A percentile compares a stretch with the other conserved stretches of the same genome.
Conservation (phyloP, 306 rosid genomes). For the Erythrophleum fordii region DNA sequence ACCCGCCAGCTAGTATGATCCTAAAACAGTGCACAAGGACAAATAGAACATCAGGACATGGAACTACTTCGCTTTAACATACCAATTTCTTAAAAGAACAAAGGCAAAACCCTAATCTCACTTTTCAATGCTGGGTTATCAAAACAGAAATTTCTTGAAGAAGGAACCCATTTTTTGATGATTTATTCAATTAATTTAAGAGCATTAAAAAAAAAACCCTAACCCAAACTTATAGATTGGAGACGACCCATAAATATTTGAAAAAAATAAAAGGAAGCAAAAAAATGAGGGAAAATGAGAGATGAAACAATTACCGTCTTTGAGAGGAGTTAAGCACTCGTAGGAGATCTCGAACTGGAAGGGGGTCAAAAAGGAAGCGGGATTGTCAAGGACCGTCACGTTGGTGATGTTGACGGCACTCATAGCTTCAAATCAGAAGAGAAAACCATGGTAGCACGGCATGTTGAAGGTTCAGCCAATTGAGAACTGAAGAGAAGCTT, state of each 20-base stretch:
- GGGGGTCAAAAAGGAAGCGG: slow-evolving; percentile 72
- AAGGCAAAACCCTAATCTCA: background rate
- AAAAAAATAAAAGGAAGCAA: background rate
- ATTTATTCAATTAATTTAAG: background rate
- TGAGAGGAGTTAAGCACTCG: slow-evolving; percentile 76
- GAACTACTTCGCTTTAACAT: background rate
- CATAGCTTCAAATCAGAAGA: slow-evolving; percentile 47
- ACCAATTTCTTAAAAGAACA: background rate
- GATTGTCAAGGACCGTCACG: slow-evolving; percentile 84
- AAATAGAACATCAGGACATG: background rate
- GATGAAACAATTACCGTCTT: slow-evolving; percentile 53
- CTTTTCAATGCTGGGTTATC: background rate
- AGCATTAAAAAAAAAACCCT: background rate
- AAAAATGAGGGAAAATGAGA: background rate
- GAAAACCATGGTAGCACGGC: background rate
- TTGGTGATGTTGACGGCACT: slow-evolving; percentile 90
- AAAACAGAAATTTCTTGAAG: background rate
- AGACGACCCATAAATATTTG: background rate
- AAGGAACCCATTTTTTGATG: background rate
- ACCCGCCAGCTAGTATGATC: background rate
- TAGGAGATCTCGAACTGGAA: slow-evolving; percentile 94
- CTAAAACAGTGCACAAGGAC: background rate
- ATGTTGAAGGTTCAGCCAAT: background rate
- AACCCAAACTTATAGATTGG: background rate
- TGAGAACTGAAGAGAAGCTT: too few species aligned